Conservation (phyloP, 805 yeast genomes). For the Pichia gijzeniarum region DNA sequence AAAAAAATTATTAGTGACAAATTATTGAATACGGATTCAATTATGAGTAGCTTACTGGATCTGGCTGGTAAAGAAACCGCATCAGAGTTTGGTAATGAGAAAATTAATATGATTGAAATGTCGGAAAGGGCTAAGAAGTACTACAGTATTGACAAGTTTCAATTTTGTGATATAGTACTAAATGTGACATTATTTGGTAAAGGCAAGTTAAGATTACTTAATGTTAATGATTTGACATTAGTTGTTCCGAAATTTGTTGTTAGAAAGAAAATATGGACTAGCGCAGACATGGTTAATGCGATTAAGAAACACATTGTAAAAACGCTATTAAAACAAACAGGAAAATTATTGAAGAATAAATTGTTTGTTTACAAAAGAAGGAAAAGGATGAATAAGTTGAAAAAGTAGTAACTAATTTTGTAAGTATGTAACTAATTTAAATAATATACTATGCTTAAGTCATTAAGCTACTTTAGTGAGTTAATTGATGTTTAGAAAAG, state of each 20-base stretch:
- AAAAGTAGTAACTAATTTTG: too few relatives aligned
- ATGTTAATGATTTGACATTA: slow-evolving; percentile 68
- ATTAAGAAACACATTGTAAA: slow-evolving; percentile 59
- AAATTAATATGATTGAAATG: slow-evolving; percentile 41
- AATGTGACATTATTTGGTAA: slow-evolving; percentile 73
- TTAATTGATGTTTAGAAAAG: slow-evolving; percentile 1
- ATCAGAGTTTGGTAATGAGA: background rate
- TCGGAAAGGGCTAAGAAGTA: slow-evolving; percentile 65
- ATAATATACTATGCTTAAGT: background rate
- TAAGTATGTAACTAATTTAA: background rate
- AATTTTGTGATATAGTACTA: slow-evolving; percentile 44
- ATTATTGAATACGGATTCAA: background rate
- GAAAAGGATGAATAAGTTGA: slow-evolving; percentile 9
- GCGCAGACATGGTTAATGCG: slow-evolving; percentile 55
- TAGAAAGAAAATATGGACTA: slow-evolving; percentile 62
- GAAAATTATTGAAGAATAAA: slow-evolving; percentile 74
- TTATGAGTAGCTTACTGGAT: slow-evolving; percentile 1
- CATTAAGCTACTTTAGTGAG: background rate
- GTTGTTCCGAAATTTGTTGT: slow-evolving; percentile 56
- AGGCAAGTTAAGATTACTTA: slow-evolving; percentile 60
- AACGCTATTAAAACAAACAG: slow-evolving; percentile 58
- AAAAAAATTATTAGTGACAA: slow-evolving; percentile 2
- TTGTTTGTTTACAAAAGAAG: slow-evolving; percentile 28
- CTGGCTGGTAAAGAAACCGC: background rate
- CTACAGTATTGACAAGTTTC: slow-evolving; percentile 58